Evolutionary conservation across 306 rosid genomes (phyloP), one percentile per base, ranked within the genome.

Genomic region (Ormosia semicastrata): DNA sequence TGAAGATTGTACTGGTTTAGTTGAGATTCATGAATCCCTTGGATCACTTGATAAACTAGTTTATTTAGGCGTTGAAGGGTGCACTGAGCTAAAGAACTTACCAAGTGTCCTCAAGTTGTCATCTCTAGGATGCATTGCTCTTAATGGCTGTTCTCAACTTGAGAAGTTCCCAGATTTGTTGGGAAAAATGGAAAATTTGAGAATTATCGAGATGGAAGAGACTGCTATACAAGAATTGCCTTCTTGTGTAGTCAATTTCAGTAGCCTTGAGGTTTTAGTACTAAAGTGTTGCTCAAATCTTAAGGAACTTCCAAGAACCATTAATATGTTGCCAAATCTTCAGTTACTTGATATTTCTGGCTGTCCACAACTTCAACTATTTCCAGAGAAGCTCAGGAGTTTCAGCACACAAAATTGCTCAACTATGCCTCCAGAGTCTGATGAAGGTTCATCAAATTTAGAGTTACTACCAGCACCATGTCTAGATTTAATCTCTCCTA

Each of bases 201-300:
- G 46, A 79, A 6, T 73, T 10, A 29, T 84, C 3, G 78, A 67
- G 29, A 33, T 65, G 29, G 77, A 79, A 47, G 81, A 60, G 52
- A 79, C 78, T 14, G 81, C 77, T 13, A 79, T 79, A 56, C 49
- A 80, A 79, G 84, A 73, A 79, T 66, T 84, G 53, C 87, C 84
- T 72, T 65, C 81, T 54, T 65, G 33, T 50, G 41, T 84, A 14
- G 33, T 41, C 64, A 34, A 34, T 44, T 73, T 84, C 44, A 78
- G 40, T 46, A 78, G 63, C 60, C 84, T 78, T 64, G 2, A 66
- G 17, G n/a, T 36, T 39, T 79, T 84, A 67, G 29, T 34, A 40
- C 66, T 84, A 14, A 49, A 84, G 14, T 1, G 32, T 66, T 84
- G 87, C 71, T 4, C 47, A 73, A 84, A 79, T 66, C 81, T 84